phyloP scores from a whole-genome alignment of 331 rosid species.

The Telfairia occidentalis region DNA sequence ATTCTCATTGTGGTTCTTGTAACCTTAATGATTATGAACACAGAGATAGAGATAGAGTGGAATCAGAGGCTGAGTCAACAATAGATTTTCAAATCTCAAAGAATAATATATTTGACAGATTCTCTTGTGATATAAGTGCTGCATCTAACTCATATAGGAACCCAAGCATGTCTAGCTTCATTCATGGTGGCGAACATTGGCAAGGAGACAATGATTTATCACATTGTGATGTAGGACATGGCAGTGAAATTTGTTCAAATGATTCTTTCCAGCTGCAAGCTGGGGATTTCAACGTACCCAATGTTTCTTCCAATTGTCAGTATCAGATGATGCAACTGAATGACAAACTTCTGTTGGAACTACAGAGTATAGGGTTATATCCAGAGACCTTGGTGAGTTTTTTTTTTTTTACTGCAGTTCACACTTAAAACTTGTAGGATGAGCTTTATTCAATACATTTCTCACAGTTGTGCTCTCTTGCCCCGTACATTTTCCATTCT shows the following conservation, averaged over 20 bases:
- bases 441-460: conserved; percentile 14
- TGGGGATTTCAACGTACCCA: conserved; percentile 27
- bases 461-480: conserved; percentile 6
- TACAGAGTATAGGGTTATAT: conserved; percentile 76
- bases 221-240: conserved; percentile 50
- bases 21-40: conserved; percentile 64
- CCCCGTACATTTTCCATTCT: conserved; percentile 11
- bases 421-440: background rate
- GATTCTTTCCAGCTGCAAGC: conserved; percentile 51
- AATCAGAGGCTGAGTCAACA: conserved; percentile 71
- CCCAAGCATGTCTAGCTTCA: conserved; percentile 42
- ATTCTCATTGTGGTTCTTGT: conserved; percentile 89
- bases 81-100: conserved; percentile 46
- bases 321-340: conserved; percentile 73
- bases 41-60: conserved; percentile 69
- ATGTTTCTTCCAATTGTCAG: conserved; percentile 44
- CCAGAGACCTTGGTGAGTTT: conserved; percentile 64
- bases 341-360: conserved; percentile 71
- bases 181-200: conserved; percentile 55
- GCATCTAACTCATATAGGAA: conserved; percentile 46
- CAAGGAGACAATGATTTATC: conserved; percentile 56
- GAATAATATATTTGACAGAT: conserved; percentile 47
- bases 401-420: conserved; percentile 15
- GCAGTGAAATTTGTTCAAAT: conserved; percentile 52
- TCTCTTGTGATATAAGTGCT: conserved; percentile 53